phyloP scores from a whole-genome alignment of 2,329 filamentous ascomycete species.

The Cladosporium halotolerans region DNA sequence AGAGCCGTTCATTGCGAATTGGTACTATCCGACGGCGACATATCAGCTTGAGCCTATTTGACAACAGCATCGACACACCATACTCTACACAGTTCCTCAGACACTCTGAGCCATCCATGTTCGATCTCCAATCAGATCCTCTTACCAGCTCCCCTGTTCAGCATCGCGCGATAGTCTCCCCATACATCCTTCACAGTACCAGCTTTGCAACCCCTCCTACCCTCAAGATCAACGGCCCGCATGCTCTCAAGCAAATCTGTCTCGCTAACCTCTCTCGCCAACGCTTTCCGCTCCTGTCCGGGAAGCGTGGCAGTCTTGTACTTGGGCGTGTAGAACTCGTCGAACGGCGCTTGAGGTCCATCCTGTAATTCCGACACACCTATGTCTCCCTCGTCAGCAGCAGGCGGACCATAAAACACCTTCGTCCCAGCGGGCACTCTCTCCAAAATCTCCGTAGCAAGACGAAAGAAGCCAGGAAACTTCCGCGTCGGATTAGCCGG shows the following conservation, averaged over 20 bases:
- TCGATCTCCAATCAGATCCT: background rate
- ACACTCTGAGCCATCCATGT: too few species aligned
- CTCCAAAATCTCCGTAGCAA: conserved; percentile 17
- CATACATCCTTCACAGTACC: conserved; percentile 4
- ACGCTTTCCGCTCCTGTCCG: background rate
- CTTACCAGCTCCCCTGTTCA: background rate
- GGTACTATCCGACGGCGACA: too few species aligned
- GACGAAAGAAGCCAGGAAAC: conserved; percentile 5
- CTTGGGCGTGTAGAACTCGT: conserved; percentile 6
- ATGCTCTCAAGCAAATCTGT: background rate
- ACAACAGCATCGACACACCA: too few species aligned
- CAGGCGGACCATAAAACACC: conserved; percentile 13
- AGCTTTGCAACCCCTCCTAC: conserved; percentile 5
- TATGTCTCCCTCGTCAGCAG: background rate
- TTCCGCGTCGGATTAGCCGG: conserved; percentile 2
- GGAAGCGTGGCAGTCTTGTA: background rate
- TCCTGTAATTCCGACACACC: background rate
- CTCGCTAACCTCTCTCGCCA: conserved; percentile 1
- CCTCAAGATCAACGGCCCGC: background rate
- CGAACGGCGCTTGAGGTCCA: background rate
- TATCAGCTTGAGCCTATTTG: too few species aligned
- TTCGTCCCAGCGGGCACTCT: conserved; percentile 14
- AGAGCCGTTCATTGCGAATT: too few species aligned
- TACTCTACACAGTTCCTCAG: too few species aligned
- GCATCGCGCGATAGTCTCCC: background rate